A percentile compares a stretch with the other conserved stretches of the same genome.
phyloP scores from a whole-genome alignment of 2,329 filamentous ascomycete species.

The Neonectria punicea region DNA sequence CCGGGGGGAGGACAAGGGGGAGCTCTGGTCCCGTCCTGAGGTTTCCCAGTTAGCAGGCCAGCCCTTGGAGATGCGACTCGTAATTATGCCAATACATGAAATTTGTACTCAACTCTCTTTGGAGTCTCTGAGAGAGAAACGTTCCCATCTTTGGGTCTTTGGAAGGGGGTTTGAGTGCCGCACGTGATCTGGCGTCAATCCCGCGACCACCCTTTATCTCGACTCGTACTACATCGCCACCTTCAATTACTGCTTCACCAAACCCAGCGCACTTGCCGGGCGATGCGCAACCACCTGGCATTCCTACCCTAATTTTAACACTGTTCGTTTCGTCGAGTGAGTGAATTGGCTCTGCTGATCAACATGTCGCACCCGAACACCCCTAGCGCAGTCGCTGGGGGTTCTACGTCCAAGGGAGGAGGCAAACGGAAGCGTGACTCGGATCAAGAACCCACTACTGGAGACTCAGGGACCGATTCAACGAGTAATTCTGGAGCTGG shows the following conservation, averaged over 20 bases:
- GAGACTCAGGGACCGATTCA: constrained; percentile 24
- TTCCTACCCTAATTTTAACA: not conserved
- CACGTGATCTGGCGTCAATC: constrained; percentile 54
- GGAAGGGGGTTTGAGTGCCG: not conserved
- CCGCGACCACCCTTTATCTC: constrained; percentile 40
- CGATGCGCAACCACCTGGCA: not conserved
- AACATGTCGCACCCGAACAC: constrained; percentile 14
- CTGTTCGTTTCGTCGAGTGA: not conserved
- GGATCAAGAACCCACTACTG: constrained; percentile 9
- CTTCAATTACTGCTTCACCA: constrained; percentile 11
- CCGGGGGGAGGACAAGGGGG: constrained; percentile 13
- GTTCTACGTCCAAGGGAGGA: not conserved
- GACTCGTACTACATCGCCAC: constrained; percentile 27
- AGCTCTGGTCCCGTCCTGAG: not conserved
- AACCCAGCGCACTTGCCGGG: not conserved
- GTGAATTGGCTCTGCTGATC: constrained; percentile 20
- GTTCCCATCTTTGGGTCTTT: not conserved
- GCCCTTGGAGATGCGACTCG: constrained; percentile 25
- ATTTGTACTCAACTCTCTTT: constrained; percentile 15
- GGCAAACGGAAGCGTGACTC: constrained; percentile 39
- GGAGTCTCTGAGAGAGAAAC: not conserved
- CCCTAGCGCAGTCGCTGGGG: not conserved
- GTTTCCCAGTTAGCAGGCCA: constrained; percentile 2
- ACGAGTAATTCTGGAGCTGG: constrained; percentile 13
- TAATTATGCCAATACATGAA: constrained; percentile 34